Evolutionary conservation across 805 yeast species (phyloP), one percentile per base, ranked within the genome.

Genomic region (Suhomyces sp.): DNA sequence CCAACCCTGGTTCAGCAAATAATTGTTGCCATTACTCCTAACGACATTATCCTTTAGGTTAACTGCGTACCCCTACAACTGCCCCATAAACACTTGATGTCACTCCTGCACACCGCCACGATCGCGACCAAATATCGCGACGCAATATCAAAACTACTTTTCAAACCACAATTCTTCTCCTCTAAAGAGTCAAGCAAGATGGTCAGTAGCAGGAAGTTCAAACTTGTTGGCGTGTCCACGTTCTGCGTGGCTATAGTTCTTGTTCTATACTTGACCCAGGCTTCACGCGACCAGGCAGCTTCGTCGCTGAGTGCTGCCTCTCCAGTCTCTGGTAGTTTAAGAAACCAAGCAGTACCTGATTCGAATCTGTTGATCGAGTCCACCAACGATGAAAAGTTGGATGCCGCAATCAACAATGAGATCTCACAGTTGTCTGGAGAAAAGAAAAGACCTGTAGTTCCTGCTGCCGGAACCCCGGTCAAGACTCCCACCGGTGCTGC

Each of bases 381-480:
- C 8, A 43, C 47, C 14, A 62, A 62, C 43, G 58, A 66, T 42
- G 72, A 50, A 33, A 52, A 56, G 30, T 31, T 48, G n/a, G 72
- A 68, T 36, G 69, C 51, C 26, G 70, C 66, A 14, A 66, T 68
- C 36, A 67, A 67, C 43, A 37, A 57, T 33, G 64, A 63, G 27
- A 64, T 66, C 26, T 53, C 57, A 4, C 29, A 26, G 17, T 19
- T 19, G 10, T 20, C 22, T 20, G 22, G 22, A 20, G 14, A n/a
- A 6, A 24, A 24, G 26, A 14, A 6, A 26, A 39, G 31, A 13
- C 21, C 35, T 22, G 22, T 20, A 8, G 10, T 10, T 8, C 22
- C 22, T 20, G 14, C 19, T 22, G 25, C 36, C 15, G 38, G 36
- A 10, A 43, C 42, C 17, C 42, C 43, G 16, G 47, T 19, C 13